Evolutionary conservation across 192 early-diverging fungal species (phyloP).

Genomic region (Linnemannia elongata): DNA sequence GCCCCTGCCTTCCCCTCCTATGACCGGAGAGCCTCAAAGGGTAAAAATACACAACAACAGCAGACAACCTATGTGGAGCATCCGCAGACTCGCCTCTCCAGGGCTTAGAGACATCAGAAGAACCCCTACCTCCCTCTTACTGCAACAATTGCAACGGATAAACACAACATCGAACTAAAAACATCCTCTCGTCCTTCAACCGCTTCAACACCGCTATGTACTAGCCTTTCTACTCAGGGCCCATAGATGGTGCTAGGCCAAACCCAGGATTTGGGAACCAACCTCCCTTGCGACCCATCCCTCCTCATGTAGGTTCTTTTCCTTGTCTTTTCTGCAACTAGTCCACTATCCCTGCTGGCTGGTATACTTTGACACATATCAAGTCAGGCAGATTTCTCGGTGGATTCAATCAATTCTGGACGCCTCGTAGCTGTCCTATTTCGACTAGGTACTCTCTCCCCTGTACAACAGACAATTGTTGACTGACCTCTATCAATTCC

Average conservation of each 20-base stretch:
- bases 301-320: constrained; percentile 40
- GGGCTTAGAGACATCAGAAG: background rate
- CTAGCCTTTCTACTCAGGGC: constrained; percentile 30
- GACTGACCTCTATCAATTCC: background rate
- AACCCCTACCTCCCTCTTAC: background rate
- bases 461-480: background rate
- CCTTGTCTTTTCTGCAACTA: background rate
- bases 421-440: background rate
- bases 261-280: constrained; percentile 38
- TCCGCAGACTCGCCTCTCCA: background rate
- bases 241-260: constrained; percentile 6
- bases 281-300: constrained; percentile 36
- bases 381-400: background rate
- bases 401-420: background rate
- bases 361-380: background rate
- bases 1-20: constrained; percentile 9
- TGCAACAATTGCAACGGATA: background rate
- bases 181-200: background rate
- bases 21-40: constrained; percentile 19
- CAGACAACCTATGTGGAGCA: too few species aligned
- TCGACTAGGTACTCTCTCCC: background rate
- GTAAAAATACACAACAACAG: constrained; percentile 5
- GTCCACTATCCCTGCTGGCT: background rate
- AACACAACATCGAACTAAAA: background rate
- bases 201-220: background rate